A percentile compares a stretch with the other conserved stretches of the same genome.
These are phyloP conservation scores for Monascus purpureus DNA, from an alignment of 495 filamentous ascomycete species.

Conservation along the genomic window DNA sequence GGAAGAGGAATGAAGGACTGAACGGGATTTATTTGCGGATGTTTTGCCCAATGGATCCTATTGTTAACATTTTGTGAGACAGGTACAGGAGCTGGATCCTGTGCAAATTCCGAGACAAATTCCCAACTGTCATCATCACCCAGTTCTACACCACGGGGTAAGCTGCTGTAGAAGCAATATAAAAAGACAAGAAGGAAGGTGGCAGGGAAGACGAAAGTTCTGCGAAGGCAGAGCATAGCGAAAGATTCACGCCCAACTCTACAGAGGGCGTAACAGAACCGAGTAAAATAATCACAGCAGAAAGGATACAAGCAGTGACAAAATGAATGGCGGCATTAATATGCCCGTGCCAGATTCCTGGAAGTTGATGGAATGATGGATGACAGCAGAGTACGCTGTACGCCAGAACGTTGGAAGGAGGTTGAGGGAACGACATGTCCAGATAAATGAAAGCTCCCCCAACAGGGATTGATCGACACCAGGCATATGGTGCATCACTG, in stretches of 20 bases:
- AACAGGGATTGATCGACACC: no score
- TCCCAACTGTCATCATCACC: slow-evolving; percentile 2
- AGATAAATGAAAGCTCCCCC: no score
- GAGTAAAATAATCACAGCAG: no score
- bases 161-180: slow-evolving; percentile 12
- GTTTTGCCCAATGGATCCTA: slow-evolving; percentile 26
- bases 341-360: no score
- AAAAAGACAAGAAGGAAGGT: slow-evolving; percentile 7
- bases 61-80: slow-evolving; percentile 4
- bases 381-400: slow-evolving; percentile 1
- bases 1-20: slow-evolving; percentile 33
- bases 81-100: slow-evolving; percentile 3
- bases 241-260: neutral
- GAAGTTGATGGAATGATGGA: no score
- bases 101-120: slow-evolving; percentile 1
- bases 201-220: slow-evolving; percentile 11
- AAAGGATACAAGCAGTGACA: no score
- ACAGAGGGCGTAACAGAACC: neutral
- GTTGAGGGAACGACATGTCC: no score
- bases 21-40: slow-evolving; percentile 35
- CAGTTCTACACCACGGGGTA: slow-evolving; percentile 15
- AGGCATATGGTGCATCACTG: no score
- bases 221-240: slow-evolving; percentile 14
- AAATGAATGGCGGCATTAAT: no score
- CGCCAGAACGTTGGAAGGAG: no score